Conservation (phyloP, 805 yeast species). For the Lipomyces yamadae region DNA sequence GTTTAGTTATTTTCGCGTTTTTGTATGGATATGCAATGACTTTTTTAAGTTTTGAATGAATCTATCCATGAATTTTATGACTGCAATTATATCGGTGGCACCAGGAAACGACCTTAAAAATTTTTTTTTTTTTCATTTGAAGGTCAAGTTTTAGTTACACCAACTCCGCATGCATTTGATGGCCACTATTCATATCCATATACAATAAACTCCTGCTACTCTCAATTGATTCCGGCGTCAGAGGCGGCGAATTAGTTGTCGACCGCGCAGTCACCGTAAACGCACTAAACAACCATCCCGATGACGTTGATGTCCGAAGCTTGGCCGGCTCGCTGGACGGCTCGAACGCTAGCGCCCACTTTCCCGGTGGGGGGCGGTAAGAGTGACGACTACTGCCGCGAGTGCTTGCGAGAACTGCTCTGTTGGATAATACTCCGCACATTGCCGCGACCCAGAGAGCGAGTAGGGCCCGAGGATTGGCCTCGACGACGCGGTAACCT, state of each 20-base stretch:
- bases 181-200: not conserved
- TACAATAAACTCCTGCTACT: constrained; percentile 1
- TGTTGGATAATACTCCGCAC: constrained; percentile 5
- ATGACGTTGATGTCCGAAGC: not conserved
- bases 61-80: not conserved
- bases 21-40: not conserved
- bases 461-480: constrained; percentile 3
- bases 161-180: not conserved
- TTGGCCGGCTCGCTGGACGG: not conserved
- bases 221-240: not conserved
- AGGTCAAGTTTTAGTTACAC: not conserved
- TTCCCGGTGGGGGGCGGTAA: not conserved
- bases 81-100: not conserved
- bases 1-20: not conserved
- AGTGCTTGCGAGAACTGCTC: not conserved
- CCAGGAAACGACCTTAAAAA: not conserved
- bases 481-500: constrained; percentile 12
- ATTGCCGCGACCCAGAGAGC: constrained; percentile 8
- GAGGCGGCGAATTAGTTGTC: constrained; percentile 1
- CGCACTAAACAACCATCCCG: not conserved
- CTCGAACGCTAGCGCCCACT: not conserved
- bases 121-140: not conserved
- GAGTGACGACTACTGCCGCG: not conserved
- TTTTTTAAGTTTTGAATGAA: not conserved
- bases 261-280: not conserved